Percentiles rank a stretch among this genome's conserved stretches.
These are phyloP conservation scores for Torulaspora franciscae DNA, from an alignment of 805 yeast genomes.

Conservation along the genomic window DNA sequence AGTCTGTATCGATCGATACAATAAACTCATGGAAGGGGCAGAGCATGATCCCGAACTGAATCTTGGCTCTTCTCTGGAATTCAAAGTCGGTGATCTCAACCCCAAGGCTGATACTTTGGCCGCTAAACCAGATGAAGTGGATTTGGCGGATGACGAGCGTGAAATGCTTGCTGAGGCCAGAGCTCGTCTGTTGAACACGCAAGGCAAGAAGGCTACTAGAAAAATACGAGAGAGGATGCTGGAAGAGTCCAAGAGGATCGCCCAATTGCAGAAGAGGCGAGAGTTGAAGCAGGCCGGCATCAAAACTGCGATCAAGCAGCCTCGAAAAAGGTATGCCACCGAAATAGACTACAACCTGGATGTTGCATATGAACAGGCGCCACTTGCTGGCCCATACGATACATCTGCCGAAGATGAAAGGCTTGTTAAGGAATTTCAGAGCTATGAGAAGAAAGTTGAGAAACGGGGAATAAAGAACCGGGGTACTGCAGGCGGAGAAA, in stretches of 20 bases:
- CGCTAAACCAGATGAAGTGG: conserved; percentile 75
- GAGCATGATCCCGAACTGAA: conserved; percentile 25
- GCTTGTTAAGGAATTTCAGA: conserved; percentile 38
- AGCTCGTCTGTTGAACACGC: conserved; percentile 85
- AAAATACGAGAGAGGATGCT: conserved; percentile 80
- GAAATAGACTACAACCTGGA: conserved; percentile 81
- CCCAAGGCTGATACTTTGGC: conserved; percentile 71
- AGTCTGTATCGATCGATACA: conserved; percentile 81
- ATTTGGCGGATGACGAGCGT: conserved; percentile 78
- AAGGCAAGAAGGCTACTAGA: conserved; percentile 90
- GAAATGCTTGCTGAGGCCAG: conserved; percentile 95
- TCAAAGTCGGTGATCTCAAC: conserved; percentile 54
- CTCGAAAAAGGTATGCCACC: conserved; percentile 49
- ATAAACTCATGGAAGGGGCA: conserved; percentile 44
- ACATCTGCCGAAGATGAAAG: conserved; percentile 50
- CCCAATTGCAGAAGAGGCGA: conserved; percentile 71
- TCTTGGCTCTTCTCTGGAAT: conserved; percentile 36
- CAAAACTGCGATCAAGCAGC: conserved; percentile 44
- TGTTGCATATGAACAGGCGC: conserved; percentile 70
- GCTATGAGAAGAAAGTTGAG: conserved; percentile 44
- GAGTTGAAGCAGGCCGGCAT: conserved; percentile 79
- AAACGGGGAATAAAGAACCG: conserved; percentile 42
- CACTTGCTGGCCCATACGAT: conserved; percentile 65
- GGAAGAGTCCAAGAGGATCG: conserved; percentile 70
- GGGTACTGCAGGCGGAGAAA: conserved; percentile 11